phyloP scores from a whole-genome alignment of 2,329 filamentous ascomycete species.

The Amphichorda felina region DNA sequence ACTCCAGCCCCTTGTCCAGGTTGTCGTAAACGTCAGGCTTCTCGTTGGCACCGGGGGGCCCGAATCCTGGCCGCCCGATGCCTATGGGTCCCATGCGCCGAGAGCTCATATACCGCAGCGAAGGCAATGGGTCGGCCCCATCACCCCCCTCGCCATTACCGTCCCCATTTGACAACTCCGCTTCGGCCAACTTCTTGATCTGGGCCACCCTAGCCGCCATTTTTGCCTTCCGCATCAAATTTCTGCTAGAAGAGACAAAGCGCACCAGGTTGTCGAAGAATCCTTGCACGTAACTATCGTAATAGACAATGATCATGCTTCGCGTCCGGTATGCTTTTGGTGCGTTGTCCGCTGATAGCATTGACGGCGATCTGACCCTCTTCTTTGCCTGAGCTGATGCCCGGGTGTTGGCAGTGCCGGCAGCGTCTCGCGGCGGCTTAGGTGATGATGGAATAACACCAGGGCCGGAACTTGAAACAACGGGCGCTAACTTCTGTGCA shows the following conservation, averaged over 20 bases:
- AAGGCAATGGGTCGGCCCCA: constrained; percentile 19
- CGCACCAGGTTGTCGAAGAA: constrained; percentile 76
- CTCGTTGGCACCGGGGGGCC: constrained; percentile 9
- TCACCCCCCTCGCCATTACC: constrained; percentile 26
- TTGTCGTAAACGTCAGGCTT: constrained; percentile 51
- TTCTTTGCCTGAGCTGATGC: constrained; percentile 36
- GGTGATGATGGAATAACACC: constrained; percentile 18
- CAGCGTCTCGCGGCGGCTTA: constrained; percentile 30
- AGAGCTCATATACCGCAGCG: constrained; percentile 26
- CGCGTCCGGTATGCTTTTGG: constrained; percentile 53
- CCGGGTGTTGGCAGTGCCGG: constrained; percentile 30
- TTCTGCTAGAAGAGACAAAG: constrained; percentile 67
- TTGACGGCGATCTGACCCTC: constrained; percentile 37
- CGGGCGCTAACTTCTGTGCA: constrained; percentile 13
- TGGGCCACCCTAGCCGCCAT: constrained; percentile 66
- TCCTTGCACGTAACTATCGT: constrained; percentile 77
- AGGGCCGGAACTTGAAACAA: constrained; percentile 12
- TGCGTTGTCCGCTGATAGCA: constrained; percentile 35
- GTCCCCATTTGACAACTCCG: constrained; percentile 42
- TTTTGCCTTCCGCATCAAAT: constrained; percentile 77
- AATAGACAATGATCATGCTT: constrained; percentile 78
- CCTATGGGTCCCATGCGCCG: constrained; percentile 18
- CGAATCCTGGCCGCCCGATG: constrained; percentile 11
- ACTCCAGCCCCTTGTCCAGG: constrained; percentile 68
- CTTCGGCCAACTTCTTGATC: constrained; percentile 47